Conservation (phyloP, 805 yeast species). For the Wickerhamiella azymoides region DNA sequence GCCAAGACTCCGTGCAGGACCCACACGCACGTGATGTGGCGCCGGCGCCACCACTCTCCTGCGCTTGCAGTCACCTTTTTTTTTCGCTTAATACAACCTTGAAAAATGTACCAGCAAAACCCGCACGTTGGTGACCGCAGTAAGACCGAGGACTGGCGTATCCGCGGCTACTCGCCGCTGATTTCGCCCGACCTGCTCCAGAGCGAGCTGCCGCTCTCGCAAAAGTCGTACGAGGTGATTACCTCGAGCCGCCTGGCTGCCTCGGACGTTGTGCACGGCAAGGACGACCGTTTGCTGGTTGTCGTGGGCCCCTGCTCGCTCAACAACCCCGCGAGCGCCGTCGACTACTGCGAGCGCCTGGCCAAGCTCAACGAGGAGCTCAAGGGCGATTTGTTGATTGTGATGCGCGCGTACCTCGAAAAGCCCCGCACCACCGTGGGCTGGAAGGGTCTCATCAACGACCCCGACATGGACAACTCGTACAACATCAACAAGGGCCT, state of each 20-base stretch:
- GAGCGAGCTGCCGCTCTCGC: constrained; percentile 63
- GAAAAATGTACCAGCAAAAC: constrained; percentile 17
- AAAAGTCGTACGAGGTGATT: constrained; percentile 46
- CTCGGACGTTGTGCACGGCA: constrained; percentile 57
- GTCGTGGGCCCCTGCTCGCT: constrained; percentile 96
- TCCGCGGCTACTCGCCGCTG: constrained; percentile 83
- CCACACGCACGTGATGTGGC: not conserved
- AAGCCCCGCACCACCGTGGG: constrained; percentile 98
- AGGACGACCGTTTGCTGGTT: constrained; percentile 74
- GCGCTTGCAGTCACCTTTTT: not conserved
- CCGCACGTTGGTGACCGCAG: constrained; percentile 18
- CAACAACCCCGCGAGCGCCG: constrained; percentile 85
- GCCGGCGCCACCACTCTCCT: not conserved
- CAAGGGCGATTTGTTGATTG: constrained; percentile 62
- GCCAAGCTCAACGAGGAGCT: constrained; percentile 44
- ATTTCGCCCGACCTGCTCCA: constrained; percentile 91
- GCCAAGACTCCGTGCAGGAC: not conserved
- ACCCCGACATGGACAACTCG: constrained; percentile 87
- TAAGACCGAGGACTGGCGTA: constrained; percentile 20
- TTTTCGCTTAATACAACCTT: constrained; percentile 1
- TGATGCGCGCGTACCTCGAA: constrained; percentile 96
- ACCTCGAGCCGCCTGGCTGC: constrained; percentile 65
- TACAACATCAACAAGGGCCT: constrained; percentile 93
- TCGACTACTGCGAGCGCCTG: constrained; percentile 68
- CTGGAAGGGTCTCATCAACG: constrained; percentile 96